phyloP scores from a whole-genome alignment of 371 early-diverging fungal species.

The Batrachochytrium dendrobatidis region DNA sequence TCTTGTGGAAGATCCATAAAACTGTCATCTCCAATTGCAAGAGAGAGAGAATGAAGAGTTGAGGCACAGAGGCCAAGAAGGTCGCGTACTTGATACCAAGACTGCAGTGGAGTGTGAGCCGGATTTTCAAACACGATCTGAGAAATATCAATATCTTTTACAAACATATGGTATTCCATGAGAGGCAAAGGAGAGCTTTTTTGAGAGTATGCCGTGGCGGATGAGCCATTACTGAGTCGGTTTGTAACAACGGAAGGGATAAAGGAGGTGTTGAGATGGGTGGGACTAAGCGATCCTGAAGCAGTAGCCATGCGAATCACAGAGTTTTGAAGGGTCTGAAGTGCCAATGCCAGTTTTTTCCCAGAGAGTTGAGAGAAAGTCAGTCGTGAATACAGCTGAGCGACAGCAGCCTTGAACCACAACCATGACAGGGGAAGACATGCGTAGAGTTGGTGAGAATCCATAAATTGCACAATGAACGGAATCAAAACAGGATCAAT shows the following conservation, averaged over 20 bases:
- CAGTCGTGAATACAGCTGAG: conserved; percentile 1
- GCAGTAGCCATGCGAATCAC: neutral
- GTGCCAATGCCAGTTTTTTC: neutral
- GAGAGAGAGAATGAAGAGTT: neutral
- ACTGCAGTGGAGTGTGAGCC: conserved; percentile 1
- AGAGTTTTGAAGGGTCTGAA: neutral
- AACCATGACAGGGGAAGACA: conserved; percentile 5
- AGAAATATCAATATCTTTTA: conserved; percentile 2
- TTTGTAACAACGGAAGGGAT: neutral
- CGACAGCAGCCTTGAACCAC: conserved; percentile 8
- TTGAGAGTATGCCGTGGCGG: neutral
- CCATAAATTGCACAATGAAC: conserved; percentile 2
- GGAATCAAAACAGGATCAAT: conserved; percentile 1
- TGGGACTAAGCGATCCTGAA: neutral
- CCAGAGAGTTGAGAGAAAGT: conserved; percentile 11
- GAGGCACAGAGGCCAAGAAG: conserved; percentile 1
- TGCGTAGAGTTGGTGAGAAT: neutral
- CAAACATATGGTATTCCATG: neutral
- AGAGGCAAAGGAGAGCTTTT: neutral
- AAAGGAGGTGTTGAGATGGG: neutral
- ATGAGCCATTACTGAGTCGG: neutral
- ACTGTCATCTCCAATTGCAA: conserved; percentile 8
- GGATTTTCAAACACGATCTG: conserved; percentile 12
- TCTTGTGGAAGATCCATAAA: conserved; percentile 7
- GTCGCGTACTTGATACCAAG: conserved; percentile 6